These are phyloP conservation scores for Barnettozyma pratensis DNA, from an alignment of 805 yeast species.

Conservation along the genomic window DNA sequence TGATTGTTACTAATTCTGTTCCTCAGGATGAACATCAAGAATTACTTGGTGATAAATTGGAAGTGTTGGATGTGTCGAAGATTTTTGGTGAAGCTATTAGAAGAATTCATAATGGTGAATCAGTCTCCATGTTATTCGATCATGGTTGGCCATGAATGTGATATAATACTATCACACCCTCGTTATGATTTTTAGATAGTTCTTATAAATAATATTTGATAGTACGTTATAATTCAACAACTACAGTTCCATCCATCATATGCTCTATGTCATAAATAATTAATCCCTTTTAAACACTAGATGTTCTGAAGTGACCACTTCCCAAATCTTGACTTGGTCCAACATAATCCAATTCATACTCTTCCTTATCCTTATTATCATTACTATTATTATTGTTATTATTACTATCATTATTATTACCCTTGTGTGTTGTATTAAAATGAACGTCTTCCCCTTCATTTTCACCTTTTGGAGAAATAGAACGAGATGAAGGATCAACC, in stretches of 20 bases:
- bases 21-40: constrained; percentile 68
- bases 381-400: too few relatives aligned
- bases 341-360: background rate
- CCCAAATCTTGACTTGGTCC: too few relatives aligned
- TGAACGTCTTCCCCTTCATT: background rate
- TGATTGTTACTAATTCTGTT: constrained; percentile 86
- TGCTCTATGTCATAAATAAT: background rate
- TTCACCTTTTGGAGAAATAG: background rate
- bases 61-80: constrained; percentile 81
- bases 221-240: background rate
- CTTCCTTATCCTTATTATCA: background rate
- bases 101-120: constrained; percentile 95
- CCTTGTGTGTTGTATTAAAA: too few relatives aligned
- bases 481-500: background rate
- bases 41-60: constrained; percentile 54
- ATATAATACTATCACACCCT: too few relatives aligned
- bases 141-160: constrained; percentile 43
- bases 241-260: too few relatives aligned
- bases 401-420: too few relatives aligned
- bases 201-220: background rate
- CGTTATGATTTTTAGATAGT: too few relatives aligned
- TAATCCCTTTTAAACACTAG: too few relatives aligned
- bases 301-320: too few relatives aligned
- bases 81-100: constrained; percentile 93
- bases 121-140: constrained; percentile 89